Percentiles rank a stretch among this genome's conserved stretches.
phyloP scores from a whole-genome alignment of 805 yeast genomes.

The Wickerhamiella musiphila region DNA sequence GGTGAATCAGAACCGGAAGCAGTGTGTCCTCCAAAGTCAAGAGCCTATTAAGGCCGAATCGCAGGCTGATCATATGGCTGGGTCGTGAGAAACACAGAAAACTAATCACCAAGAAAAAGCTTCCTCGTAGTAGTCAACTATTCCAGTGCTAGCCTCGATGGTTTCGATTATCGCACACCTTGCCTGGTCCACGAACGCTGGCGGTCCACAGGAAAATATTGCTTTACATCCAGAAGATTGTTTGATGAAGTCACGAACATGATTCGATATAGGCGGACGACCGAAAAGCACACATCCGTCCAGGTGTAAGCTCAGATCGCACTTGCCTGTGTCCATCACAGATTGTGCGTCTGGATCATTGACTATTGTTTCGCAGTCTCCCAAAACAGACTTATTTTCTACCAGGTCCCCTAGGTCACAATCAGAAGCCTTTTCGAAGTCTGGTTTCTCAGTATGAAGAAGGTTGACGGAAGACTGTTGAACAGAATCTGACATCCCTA shows the following conservation, averaged over 20 bases:
- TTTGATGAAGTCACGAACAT: slow-evolving; percentile 10
- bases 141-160: slow-evolving; percentile 14
- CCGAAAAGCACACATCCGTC: slow-evolving; percentile 9
- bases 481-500: background rate
- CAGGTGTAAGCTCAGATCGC: slow-evolving; percentile 2
- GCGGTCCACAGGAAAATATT: slow-evolving; percentile 44
- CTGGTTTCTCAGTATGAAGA: background rate
- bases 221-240: slow-evolving; percentile 26
- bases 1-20: no score
- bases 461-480: background rate
- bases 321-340: background rate
- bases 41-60: no score
- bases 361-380: background rate
- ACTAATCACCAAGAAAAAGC: slow-evolving; percentile 21
- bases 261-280: slow-evolving; percentile 11
- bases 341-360: background rate
- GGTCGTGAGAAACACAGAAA: no score
- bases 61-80: no score
- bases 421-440: background rate
- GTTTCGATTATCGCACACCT: slow-evolving; percentile 25
- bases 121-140: slow-evolving; percentile 23
- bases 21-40: no score
- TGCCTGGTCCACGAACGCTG: slow-evolving; percentile 36
- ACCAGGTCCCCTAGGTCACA: background rate
- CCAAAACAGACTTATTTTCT: background rate